phyloP scores from a whole-genome alignment of 2,329 filamentous ascomycete genomes.

The Seiridium unicorne region DNA sequence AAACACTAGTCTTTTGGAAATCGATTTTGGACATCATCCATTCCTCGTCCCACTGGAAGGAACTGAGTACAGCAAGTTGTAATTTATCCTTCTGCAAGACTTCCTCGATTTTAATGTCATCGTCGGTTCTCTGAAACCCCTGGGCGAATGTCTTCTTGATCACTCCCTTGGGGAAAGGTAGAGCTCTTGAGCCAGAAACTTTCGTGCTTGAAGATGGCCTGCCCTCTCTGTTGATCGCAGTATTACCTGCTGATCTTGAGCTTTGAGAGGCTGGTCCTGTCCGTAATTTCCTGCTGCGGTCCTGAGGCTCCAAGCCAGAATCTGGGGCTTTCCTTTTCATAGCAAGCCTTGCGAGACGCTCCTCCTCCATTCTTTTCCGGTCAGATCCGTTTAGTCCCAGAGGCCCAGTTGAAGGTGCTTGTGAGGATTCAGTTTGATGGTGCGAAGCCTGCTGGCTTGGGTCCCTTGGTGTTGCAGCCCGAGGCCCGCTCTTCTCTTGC shows the following conservation, averaged over 20 bases:
- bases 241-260: background rate
- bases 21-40: conserved; percentile 77
- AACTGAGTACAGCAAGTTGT: conserved; percentile 77
- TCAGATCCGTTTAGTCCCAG: conserved; percentile 57
- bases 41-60: conserved; percentile 80
- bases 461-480: background rate
- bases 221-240: background rate
- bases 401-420: conserved; percentile 15
- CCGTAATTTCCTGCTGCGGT: conserved; percentile 16
- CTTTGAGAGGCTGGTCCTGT: background rate
- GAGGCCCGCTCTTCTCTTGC: background rate
- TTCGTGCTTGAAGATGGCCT: background rate
- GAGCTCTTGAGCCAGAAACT: conserved; percentile 1
- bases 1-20: conserved; percentile 55
- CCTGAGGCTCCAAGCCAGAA: conserved; percentile 15
- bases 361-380: conserved; percentile 81
- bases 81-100: conserved; percentile 73
- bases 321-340: conserved; percentile 54
- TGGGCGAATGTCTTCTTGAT: conserved; percentile 81
- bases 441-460: conserved; percentile 7
- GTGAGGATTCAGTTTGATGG: conserved; percentile 1
- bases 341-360: conserved; percentile 66
- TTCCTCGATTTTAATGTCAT: conserved; percentile 87
- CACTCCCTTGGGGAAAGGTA: conserved; percentile 55
- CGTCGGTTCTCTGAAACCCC: conserved; percentile 56